Base-by-base conservation (phyloP, 306 rosid species). In the Inga oerstediana region DNA sequence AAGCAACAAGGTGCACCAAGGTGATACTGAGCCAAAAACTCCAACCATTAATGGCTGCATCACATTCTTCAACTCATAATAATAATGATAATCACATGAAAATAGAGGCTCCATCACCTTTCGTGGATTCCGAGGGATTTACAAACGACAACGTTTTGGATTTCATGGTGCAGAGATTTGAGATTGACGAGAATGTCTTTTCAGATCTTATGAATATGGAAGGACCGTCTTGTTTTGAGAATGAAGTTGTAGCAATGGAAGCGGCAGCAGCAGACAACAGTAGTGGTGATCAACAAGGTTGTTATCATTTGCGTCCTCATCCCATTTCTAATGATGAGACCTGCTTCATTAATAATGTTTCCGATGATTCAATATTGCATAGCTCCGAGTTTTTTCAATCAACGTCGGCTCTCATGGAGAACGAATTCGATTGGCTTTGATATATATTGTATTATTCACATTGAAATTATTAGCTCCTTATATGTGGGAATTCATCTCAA, bases 1-100 rank as follows among this genome's bases (percentile, higher is more conserved):
- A 85, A 75, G 93, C 96, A 35, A 84, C 93, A 39, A 89, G 87
- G 86, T 92, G 91, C 87, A 87, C 87, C 70, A 88, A 85, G 68
- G 88, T 82, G 54, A 73, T 81, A 56, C n/a, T 85, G 16, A 68
- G 32, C 45, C 30, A 67, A 22, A 81, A 75, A 12, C 35, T 35
- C 13, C 66, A 69, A 69, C 35, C 86, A 22, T 58, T 16, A 66
- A 32, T 64, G 4, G 39, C 13, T 16, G 27, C n/a, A 22, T 19
- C 67, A 45, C 14, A 73, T 13, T 14, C 43, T 65, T 65, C 62
- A 3, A 22, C n/a, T 4, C 52, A 13, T 3, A 48, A 13, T 12
- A 16, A 16, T 16, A 19, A 10, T 43, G 10, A 11, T n/a, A 2
- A 20, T 17, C 44, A 7, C 70, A 30, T 24, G 17, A 61, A 64